Evolutionary conservation across 2,329 filamentous ascomycete genomes (phyloP).

Genomic region (Dothistroma septosporum): DNA sequence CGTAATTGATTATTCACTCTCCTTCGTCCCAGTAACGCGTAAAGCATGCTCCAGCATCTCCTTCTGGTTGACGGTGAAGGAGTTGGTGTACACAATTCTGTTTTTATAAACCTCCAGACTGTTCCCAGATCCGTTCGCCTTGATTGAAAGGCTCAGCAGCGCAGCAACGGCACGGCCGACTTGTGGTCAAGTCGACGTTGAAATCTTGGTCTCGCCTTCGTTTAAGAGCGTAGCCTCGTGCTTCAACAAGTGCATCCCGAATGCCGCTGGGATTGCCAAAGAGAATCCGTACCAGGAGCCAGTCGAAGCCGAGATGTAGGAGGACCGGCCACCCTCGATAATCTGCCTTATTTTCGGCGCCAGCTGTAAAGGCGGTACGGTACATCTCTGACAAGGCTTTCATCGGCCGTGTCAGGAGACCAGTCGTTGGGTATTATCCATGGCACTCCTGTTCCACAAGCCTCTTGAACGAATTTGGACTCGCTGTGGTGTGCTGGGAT

Average conservation of each 20-base stretch:
- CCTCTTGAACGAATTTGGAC: constrained; percentile 33
- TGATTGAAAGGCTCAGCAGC: too few relatives aligned
- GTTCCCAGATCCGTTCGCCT: constrained; percentile 6
- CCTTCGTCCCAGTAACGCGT: constrained; percentile 54
- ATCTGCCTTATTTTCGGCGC: constrained; percentile 16
- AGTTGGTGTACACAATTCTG: constrained; percentile 50
- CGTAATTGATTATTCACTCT: constrained; percentile 58
- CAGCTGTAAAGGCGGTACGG: constrained; percentile 16
- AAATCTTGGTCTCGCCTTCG: too few relatives aligned
- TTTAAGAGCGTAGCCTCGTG: constrained; percentile 42
- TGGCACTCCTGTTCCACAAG: constrained; percentile 36
- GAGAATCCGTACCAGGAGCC: constrained; percentile 39
- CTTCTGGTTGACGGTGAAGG: constrained; percentile 57
- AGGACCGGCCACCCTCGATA: constrained; percentile 28
- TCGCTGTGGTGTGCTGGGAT: constrained; percentile 32
- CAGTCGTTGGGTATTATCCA: constrained; percentile 42
- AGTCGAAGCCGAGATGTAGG: constrained; percentile 27
- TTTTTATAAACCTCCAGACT: constrained; percentile 42
- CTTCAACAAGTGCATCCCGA: constrained; percentile 38
- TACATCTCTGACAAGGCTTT: constrained; percentile 24
- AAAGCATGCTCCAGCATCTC: constrained; percentile 63
- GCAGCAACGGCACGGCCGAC: too few relatives aligned
- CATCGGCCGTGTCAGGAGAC: constrained; percentile 29
- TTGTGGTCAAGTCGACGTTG: too few relatives aligned
- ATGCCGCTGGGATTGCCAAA: constrained; percentile 28